Conservation (phyloP, 257 asterid species). For the Rehmannia glutinosa region DNA sequence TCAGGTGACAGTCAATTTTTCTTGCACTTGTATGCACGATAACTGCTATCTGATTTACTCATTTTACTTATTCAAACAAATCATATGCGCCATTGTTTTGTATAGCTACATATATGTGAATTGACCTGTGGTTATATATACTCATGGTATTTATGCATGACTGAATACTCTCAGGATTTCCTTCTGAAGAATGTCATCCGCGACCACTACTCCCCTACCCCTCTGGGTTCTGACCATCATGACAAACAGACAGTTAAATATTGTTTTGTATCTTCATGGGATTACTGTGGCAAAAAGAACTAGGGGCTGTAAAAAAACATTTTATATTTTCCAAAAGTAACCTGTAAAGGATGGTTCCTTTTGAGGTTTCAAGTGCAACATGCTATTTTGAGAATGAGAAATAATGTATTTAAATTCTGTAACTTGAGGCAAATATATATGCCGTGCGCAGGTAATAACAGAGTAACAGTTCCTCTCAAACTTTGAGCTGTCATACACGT, state of each 20-base stretch:
- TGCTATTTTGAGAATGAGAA: background rate
- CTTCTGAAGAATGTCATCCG: background rate
- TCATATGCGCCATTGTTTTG: background rate
- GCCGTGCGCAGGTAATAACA: background rate
- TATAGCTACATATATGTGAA: background rate
- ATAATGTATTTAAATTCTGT: background rate
- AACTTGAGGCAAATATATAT: background rate
- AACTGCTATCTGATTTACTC: background rate
- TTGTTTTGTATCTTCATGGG: background rate
- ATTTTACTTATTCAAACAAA: background rate
- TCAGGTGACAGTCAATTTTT: constrained; percentile 47
- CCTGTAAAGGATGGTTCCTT: background rate
- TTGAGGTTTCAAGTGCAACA: background rate
- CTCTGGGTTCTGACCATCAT: background rate
- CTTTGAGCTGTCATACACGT: background rate
- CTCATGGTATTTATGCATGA: no score
- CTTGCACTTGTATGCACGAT: background rate
- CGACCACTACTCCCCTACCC: background rate
- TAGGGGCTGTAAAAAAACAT: background rate
- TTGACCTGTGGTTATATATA: background rate
- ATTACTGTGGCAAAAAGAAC: background rate
- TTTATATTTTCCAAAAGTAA: background rate
- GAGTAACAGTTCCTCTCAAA: background rate
- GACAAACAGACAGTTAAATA: background rate
- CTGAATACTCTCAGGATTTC: background rate